Base-by-base conservation (phyloP, 2,329 filamentous ascomycete genomes). In the Orbilia ellipsospora region DNA sequence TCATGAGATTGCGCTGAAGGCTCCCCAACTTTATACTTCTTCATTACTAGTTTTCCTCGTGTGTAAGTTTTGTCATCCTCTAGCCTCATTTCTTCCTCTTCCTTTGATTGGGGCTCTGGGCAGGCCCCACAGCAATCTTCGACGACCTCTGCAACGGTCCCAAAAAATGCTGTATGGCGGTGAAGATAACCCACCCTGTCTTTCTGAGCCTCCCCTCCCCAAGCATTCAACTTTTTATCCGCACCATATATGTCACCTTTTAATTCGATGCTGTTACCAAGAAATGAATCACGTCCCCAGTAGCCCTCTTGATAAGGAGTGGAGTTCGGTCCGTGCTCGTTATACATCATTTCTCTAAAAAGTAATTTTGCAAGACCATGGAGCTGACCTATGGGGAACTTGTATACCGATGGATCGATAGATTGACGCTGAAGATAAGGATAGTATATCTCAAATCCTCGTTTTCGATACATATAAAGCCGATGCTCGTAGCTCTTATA, bases 361-460 rank as follows among this genome's bases (percentile, higher is more conserved):
- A 96, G 85, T 1, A 96, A 85, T 51, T 92, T 86, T 28, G 93
- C 92, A 16, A 96, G 86, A 0, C 93, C 93, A 16, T 92, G 84
- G 0, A 91, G 93, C 42, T 91, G 86, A 56, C 86, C 86, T 79
- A 96, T 95, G 66, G 89, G 92, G 59, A 92, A 85, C 82, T 96
- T 92, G 77, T 92, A 96, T 55, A 96, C 93, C 23, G 92, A 95
- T 2, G 93, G 93, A 79, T 96, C 92, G 62, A 96, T 84, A 5
- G 87, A 87, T 13, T 87, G 87, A 16, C 92, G 88, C 77, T 95
- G 90, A 10, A 96, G 84, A 8, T 88, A 85, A 0, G 90, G 86
- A 89, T 91, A 96, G 81, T 91, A 90, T 0, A 95, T 88, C 81
- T 96, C 93, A 78, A 96, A 96, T 15, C 92, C 92, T 48, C 92